Evolutionary conservation across 805 yeast genomes (phyloP).

Genomic region (Metschnikowia gelsemii): DNA sequence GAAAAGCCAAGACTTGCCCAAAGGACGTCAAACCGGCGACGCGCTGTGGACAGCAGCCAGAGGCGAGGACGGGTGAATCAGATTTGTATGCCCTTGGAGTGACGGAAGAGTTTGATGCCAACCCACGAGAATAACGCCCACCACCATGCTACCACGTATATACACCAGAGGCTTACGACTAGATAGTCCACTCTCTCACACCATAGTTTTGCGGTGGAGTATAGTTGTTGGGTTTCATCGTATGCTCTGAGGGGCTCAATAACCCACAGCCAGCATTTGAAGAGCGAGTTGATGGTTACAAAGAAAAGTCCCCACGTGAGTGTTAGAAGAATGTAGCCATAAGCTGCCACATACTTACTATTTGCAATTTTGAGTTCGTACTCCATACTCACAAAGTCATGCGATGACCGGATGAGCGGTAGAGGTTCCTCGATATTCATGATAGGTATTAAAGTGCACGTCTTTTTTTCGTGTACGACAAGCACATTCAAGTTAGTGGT

Average conservation of each 20-base stretch:
- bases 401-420: slow-evolving; percentile 18
- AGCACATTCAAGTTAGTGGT: no score
- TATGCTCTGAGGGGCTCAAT: slow-evolving; percentile 28
- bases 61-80: slow-evolving; percentile 52
- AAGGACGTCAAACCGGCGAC: slow-evolving; percentile 74
- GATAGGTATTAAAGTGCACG: not conserved
- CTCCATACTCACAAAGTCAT: slow-evolving; percentile 6
- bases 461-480: no score
- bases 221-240: slow-evolving; percentile 13
- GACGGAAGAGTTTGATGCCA: slow-evolving; percentile 76
- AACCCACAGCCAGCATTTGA: slow-evolving; percentile 35
- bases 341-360: slow-evolving; percentile 14
- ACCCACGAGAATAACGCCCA: slow-evolving; percentile 80
- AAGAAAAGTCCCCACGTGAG: slow-evolving; percentile 35
- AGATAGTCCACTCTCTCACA: slow-evolving; percentile 30
- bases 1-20: slow-evolving; percentile 24
- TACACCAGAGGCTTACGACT: slow-evolving; percentile 38
- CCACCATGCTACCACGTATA: slow-evolving; percentile 45
- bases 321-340: slow-evolving; percentile 32
- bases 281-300: slow-evolving; percentile 36
- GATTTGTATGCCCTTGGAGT: slow-evolving; percentile 60
- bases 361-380: slow-evolving; percentile 2
- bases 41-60: slow-evolving; percentile 72
- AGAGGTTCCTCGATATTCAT: slow-evolving; percentile 18
- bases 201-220: slow-evolving; percentile 14